Conservation (phyloP, 2,329 filamentous ascomycete species). For the Nigrospora oryzae region DNA sequence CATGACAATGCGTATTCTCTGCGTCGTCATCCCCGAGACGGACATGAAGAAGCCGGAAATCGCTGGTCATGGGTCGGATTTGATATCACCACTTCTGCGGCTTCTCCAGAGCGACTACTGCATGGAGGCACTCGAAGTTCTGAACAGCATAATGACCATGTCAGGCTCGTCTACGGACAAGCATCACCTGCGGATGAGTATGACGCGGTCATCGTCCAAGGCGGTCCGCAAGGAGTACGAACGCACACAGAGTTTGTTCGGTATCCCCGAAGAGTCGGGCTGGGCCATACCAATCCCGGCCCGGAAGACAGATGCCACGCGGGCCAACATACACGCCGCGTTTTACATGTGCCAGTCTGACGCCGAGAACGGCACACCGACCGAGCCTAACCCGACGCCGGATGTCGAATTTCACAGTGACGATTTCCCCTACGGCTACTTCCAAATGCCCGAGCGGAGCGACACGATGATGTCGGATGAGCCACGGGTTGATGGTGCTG, state of each 20-base stretch:
- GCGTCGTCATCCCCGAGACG: conserved; percentile 76
- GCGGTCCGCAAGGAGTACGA: conserved; percentile 91
- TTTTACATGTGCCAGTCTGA: conserved; percentile 86
- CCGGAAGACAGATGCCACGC: conserved; percentile 76
- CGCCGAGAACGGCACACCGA: conserved; percentile 43
- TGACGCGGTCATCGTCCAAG: conserved; percentile 81
- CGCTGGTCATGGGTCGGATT: conserved; percentile 81
- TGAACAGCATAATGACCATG: conserved; percentile 94
- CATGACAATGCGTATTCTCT: conserved; percentile 86
- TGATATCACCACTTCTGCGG: conserved; percentile 86
- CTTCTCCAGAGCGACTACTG: conserved; percentile 90
- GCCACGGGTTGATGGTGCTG: conserved; percentile 59
- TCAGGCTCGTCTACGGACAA: conserved; percentile 87
- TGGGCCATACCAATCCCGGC: conserved; percentile 95
- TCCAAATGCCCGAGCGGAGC: conserved; percentile 62
- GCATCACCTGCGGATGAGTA: conserved; percentile 94
- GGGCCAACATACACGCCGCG: conserved; percentile 88
- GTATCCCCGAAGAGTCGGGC: conserved; percentile 89
- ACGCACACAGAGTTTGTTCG: conserved; percentile 86
- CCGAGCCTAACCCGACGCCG: conserved; percentile 61
- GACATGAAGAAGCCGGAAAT: conserved; percentile 92
- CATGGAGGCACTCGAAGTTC: conserved; percentile 80
- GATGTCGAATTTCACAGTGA: conserved; percentile 91
- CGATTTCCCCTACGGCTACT: conserved; percentile 77
- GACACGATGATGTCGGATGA: conserved; percentile 94